These are phyloP conservation scores for Annulohypoxylon truncatum DNA, from an alignment of 2,329 filamentous ascomycete species.

Conservation along the genomic window DNA sequence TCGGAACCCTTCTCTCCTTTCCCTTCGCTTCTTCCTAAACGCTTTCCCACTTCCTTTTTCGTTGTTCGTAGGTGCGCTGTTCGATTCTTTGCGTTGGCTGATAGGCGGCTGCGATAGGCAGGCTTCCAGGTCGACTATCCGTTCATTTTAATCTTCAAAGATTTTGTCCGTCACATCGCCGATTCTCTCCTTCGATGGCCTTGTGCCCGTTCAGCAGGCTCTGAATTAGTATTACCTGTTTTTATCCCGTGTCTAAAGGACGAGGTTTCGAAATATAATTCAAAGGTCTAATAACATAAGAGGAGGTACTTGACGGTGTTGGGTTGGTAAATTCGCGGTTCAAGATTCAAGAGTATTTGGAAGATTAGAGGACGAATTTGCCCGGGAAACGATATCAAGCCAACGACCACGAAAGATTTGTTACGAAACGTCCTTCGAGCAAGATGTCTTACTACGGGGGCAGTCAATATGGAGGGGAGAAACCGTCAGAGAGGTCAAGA, in stretches of 20 bases:
- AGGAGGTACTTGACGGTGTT: constrained; percentile 33
- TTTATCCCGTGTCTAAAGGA: constrained; percentile 35
- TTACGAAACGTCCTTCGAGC: constrained; percentile 38
- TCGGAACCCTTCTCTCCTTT: constrained; percentile 44
- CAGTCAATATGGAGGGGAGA: constrained; percentile 52
- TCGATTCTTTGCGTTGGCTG: constrained; percentile 52
- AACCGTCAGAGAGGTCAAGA: constrained; percentile 77
- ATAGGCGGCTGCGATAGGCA: constrained; percentile 51
- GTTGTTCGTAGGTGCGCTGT: constrained; percentile 47
- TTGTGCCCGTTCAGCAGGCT: constrained; percentile 64
- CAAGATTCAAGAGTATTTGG: constrained; percentile 27
- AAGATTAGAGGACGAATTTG: constrained; percentile 26
- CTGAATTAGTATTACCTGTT: constrained; percentile 57
- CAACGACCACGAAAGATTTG: constrained; percentile 26
- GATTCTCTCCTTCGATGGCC: constrained; percentile 47
- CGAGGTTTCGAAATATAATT: constrained; percentile 39
- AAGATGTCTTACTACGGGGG: constrained; percentile 53
- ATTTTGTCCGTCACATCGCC: constrained; percentile 23
- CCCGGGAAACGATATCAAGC: constrained; percentile 24
- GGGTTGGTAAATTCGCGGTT: constrained; percentile 31
- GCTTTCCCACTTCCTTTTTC: constrained; percentile 39
- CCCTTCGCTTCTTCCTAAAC: constrained; percentile 39
- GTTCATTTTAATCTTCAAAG: constrained; percentile 46
- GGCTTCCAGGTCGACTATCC: constrained; percentile 49
- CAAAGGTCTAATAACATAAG: constrained; percentile 39